Base-by-base conservation (phyloP, 305 asterid species). In the Fraxinus angustifolia region DNA sequence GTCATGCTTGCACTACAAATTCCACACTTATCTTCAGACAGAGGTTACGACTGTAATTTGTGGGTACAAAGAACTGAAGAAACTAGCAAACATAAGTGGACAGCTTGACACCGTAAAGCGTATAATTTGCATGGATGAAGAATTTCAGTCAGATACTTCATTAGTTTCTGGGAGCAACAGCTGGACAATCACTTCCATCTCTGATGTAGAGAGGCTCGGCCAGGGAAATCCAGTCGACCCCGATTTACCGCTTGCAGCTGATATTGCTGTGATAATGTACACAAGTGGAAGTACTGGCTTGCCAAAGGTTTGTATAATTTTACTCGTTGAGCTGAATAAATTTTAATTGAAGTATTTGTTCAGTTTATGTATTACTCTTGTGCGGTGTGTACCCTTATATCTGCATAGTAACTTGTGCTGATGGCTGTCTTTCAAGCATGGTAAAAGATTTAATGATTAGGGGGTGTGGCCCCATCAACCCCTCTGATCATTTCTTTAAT, bases 261-360 rank as follows among this genome's bases (percentile, higher is more conserved):
- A 94, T 86, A 58, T 91, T 84, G 99, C 98, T 56, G 99, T 96
- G 87, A 92, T 96, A 79, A 96, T 96, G 99, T 96, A 96, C 88
- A 96, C 99, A 1, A 96, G 99, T 83, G 98, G 99, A 81, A 96
- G 99, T 84, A 96, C 98, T 72, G 99, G 99, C 65, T 88, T 96
- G 97, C 98, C 98, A 34, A 96, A 96, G 99, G 98, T 95, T 77
- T 42, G 87, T 79, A 78, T 45, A 12, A 71, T 79, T 73, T 79
- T 36, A 11, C 53, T 50, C 33, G 12, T 67, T 62, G 79, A 48
- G 78, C 60, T 35, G 17, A 68, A 10, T 79, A 50, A 23, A 21
- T 12, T 75, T 42, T 74, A 28, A 67, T 35, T 70, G 8, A 80
- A 17, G 76, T 10, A 19, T 31, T 75, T 17, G 11, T 40, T 83